These are phyloP conservation scores for Trichoderma sp. DNA, from an alignment of 2,329 filamentous ascomycete species.

Conservation along the genomic window DNA sequence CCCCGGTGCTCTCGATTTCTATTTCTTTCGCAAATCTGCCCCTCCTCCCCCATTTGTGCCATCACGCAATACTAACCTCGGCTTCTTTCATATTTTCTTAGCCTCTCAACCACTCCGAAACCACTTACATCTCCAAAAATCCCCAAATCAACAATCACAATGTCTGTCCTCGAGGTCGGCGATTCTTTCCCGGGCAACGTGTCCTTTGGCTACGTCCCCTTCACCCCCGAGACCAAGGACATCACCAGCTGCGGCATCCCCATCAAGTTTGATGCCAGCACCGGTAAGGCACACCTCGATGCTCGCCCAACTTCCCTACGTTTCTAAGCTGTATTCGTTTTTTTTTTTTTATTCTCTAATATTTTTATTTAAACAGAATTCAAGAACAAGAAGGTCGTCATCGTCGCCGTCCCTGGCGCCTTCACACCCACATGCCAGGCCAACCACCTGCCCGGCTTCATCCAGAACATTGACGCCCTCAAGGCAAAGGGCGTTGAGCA, in stretches of 20 bases:
- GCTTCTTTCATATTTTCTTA: neutral
- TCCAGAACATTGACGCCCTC: conserved; percentile 67
- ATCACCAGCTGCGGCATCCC: conserved; percentile 78
- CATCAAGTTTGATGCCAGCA: conserved; percentile 74
- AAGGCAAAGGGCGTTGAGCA: conserved; percentile 79
- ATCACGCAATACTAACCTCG: neutral
- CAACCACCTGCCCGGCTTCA: conserved; percentile 77
- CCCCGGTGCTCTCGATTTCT: neutral
- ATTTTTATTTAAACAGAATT: conserved; percentile 40
- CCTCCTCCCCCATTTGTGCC: neutral
- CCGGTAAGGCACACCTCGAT: conserved; percentile 47
- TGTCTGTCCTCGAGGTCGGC: conserved; percentile 72
- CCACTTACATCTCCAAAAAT: neutral
- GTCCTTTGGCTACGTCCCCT: conserved; percentile 80
- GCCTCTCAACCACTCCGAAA: neutral
- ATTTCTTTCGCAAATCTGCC: neutral
- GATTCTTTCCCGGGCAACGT: conserved; percentile 81
- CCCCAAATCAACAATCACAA: conserved; percentile 25
- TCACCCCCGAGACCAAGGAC: conserved; percentile 63
- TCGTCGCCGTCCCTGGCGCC: conserved; percentile 63
- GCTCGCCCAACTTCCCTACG: neutral
- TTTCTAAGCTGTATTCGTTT: neutral
- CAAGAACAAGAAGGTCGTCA: conserved; percentile 55
- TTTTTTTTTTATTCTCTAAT: no score
- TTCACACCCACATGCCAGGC: conserved; percentile 87